Base-by-base conservation (phyloP, 345 rosid species). In the Populus simonii region DNA sequence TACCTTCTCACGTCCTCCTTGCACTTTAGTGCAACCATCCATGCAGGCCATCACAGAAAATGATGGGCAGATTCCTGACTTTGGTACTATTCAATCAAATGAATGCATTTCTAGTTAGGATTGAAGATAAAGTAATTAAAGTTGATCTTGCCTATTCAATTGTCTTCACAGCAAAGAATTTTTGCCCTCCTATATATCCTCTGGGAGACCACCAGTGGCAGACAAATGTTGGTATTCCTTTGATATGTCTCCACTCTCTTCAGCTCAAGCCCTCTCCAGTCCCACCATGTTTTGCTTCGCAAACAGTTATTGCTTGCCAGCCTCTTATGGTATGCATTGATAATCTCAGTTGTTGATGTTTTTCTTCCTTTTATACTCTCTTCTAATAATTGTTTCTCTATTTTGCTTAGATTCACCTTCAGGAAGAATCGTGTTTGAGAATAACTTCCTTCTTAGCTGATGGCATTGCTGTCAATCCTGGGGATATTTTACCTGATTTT, bases 351-450 rank as follows among this genome's bases (percentile, higher is more conserved):
- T 38, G 67, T 68, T 12, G 68, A 8, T 35, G 29, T 51, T 70
- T 78, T 45, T 55, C 68, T 35, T 72, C 78, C 45, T 3, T 51
- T 71, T 63, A 10, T 68, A 65, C 29, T 51, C 47, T 33, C 45
- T 47, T 80, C 47, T 76, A 65, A n/a, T 43, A 5, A 39, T n/a
- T 35, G 2, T 72, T 77, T 69, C 4, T 61, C 10, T 76, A 78
- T 47, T 70, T 88, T 80, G 68, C 68, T 82, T 89, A 96, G 99
- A 84, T 96, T 80, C 89, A 90, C 85, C 95, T 96, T 82, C 97
- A 96, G 84, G 99, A 96, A 88, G 98, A 93, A 88, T 92, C 97
- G 68, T 93, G 97, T 86, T 86, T 96, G 83, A 92, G 99, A 83
- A 94, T 96, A 82, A 83, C 90, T 78, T 96, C 99, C 70, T 96